These are phyloP conservation scores for Dovyalis caffra DNA, from an alignment of 345 rosid genomes.

Conservation along the genomic window DNA sequence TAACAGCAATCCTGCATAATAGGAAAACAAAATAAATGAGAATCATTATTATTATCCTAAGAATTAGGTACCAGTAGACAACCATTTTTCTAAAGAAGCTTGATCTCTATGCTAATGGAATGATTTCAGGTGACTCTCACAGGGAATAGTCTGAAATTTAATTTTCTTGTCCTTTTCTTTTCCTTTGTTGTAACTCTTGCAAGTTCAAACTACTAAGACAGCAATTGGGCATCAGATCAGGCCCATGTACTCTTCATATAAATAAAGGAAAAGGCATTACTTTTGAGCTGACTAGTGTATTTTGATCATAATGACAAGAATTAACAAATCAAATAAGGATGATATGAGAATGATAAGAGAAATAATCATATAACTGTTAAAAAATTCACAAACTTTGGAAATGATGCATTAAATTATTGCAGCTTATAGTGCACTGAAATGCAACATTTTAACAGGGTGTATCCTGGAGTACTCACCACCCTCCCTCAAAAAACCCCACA, in stretches of 20 bases:
- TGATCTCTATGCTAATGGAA: neutral
- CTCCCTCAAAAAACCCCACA: too few species aligned
- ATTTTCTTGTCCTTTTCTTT: neutral
- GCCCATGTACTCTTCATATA: neutral
- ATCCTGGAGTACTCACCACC: neutral
- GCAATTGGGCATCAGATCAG: neutral
- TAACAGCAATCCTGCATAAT: slow-evolving; percentile 64
- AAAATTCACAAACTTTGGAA: neutral
- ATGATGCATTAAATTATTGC: neutral
- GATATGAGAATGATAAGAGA: neutral
- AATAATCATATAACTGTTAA: neutral
- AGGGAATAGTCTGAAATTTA: neutral
- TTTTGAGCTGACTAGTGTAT: neutral
- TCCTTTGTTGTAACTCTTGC: neutral
- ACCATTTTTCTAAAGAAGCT: neutral
- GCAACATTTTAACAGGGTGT: neutral
- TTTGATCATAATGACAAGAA: neutral
- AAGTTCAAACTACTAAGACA: neutral
- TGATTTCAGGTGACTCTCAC: neutral
- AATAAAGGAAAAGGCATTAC: neutral
- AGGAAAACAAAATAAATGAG: slow-evolving; percentile 4
- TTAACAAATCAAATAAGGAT: neutral
- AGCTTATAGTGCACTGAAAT: neutral
- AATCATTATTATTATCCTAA: neutral
- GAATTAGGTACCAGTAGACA: neutral